phyloP scores from a whole-genome alignment of 192 early-diverging fungal genomes.

The Rhizophagus clarus region DNA sequence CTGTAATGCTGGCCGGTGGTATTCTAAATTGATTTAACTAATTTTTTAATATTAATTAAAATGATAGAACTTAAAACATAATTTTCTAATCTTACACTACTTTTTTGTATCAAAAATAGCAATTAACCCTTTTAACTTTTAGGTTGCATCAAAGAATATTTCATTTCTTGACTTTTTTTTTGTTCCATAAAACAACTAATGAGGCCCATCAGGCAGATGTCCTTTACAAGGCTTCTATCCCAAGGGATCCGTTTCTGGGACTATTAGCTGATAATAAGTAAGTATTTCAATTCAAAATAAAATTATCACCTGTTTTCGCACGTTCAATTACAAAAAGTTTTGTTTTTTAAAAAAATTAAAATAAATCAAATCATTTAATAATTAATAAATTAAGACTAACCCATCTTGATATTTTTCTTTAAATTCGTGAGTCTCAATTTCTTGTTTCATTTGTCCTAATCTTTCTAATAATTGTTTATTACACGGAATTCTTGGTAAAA shows the following conservation, averaged over 20 bases:
- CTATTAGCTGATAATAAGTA: too few species aligned
- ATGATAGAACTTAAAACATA: not conserved
- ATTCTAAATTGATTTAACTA: conserved; percentile 15
- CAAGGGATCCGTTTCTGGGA: too few species aligned
- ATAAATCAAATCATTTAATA: too few species aligned
- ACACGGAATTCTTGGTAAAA: not conserved
- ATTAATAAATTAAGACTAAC: not conserved
- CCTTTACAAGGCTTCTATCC: too few species aligned
- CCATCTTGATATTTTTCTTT: not conserved
- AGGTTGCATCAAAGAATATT: not conserved
- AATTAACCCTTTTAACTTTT: not conserved
- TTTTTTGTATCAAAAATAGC: not conserved
- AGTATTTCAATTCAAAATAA: too few species aligned
- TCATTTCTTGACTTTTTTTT: not conserved
- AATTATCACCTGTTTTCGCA: not conserved
- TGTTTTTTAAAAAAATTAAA: too few species aligned
- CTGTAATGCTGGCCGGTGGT: too few species aligned
- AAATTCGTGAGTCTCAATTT: not conserved
- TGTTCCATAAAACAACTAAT: conserved; percentile 2
- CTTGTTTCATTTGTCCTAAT: not conserved
- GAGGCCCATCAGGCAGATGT: too few species aligned
- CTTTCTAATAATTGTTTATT: not conserved
- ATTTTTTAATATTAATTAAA: not conserved
- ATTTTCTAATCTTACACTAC: not conserved
- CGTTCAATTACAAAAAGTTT: too few species aligned